Percentiles rank a stretch among this genome's conserved stretches.
phyloP scores from a whole-genome alignment of 768 basidiomycete genomes.

The Pleurotus citrinopileatus region DNA sequence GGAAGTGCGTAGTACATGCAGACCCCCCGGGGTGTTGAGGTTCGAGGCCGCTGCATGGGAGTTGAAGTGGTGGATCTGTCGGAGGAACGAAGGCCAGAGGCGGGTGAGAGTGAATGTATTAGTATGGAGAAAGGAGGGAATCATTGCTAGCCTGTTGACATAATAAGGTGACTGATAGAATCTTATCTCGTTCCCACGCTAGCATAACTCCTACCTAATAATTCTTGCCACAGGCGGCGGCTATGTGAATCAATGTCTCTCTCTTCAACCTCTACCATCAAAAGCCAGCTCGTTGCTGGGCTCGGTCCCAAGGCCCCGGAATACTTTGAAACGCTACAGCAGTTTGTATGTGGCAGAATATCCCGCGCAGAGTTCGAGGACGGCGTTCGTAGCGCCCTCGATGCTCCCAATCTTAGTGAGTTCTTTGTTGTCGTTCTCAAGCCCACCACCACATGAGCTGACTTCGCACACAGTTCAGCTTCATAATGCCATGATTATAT shows the following conservation, averaged over 20 bases:
- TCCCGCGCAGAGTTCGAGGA: constrained; percentile 80
- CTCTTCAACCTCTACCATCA: constrained; percentile 71
- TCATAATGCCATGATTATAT: constrained; percentile 83
- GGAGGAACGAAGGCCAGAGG: no score
- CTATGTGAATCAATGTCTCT: constrained; percentile 54
- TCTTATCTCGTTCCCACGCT: neutral
- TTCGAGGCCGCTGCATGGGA: constrained; percentile 45
- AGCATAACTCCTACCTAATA: no score
- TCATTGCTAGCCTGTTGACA: no score
- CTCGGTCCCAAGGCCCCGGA: constrained; percentile 56
- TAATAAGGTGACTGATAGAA: neutral
- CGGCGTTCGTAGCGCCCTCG: constrained; percentile 56
- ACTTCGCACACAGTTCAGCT: constrained; percentile 53
- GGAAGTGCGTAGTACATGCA: constrained; percentile 65
- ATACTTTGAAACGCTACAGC: constrained; percentile 65
- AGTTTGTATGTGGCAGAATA: constrained; percentile 63
- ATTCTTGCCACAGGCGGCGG: no score
- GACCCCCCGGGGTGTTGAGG: constrained; percentile 68
- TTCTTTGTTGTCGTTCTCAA: constrained; percentile 5
- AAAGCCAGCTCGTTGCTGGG: constrained; percentile 59
- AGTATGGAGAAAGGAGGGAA: no score
- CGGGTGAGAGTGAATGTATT: neutral
- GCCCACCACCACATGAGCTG: neutral
- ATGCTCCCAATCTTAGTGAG: constrained; percentile 49
- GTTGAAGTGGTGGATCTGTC: constrained; percentile 15